phyloP scores from a whole-genome alignment of 78 protist species.

The Dictyostelium brefeldianum region DNA sequence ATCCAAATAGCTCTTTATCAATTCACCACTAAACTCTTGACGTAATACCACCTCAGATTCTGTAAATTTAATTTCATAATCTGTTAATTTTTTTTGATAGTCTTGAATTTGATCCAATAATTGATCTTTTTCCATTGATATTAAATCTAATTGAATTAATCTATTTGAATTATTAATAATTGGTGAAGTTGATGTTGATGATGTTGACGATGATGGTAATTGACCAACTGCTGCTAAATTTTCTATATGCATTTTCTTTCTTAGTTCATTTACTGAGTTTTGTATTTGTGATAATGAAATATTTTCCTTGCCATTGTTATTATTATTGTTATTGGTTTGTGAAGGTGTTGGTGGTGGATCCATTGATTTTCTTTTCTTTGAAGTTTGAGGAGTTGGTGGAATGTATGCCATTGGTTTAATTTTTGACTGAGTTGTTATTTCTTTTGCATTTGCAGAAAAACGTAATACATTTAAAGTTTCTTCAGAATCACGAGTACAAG shows the following conservation, averaged over 20 bases:
- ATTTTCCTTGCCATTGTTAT: neutral
- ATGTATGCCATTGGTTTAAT: conserved; percentile 2
- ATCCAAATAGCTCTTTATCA: neutral
- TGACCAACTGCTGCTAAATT: neutral
- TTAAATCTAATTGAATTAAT: neutral
- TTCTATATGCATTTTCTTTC: conserved; percentile 22
- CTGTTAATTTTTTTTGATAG: conserved; percentile 24
- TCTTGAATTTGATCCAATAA: conserved; percentile 42
- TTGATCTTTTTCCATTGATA: conserved; percentile 65
- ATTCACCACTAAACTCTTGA: conserved; percentile 25
- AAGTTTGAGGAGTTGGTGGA: conserved; percentile 11
- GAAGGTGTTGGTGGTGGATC: neutral
- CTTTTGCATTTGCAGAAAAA: conserved; percentile 86
- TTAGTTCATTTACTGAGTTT: conserved; percentile 13
- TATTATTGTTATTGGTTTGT: neutral
- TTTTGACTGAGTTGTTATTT: conserved; percentile 70
- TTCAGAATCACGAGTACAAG: conserved; percentile 49
- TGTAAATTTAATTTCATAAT: conserved; percentile 6
- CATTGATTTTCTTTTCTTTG: conserved; percentile 52
- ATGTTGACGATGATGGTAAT: neutral
- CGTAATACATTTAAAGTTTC: conserved; percentile 85
- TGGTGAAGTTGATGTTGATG: neutral
- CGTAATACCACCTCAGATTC: conserved; percentile 20
- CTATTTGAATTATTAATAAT: neutral
- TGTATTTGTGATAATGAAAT: neutral